Base-by-base conservation (phyloP, 768 basidiomycete genomes). In the Strobilomyces echinocephalus region DNA sequence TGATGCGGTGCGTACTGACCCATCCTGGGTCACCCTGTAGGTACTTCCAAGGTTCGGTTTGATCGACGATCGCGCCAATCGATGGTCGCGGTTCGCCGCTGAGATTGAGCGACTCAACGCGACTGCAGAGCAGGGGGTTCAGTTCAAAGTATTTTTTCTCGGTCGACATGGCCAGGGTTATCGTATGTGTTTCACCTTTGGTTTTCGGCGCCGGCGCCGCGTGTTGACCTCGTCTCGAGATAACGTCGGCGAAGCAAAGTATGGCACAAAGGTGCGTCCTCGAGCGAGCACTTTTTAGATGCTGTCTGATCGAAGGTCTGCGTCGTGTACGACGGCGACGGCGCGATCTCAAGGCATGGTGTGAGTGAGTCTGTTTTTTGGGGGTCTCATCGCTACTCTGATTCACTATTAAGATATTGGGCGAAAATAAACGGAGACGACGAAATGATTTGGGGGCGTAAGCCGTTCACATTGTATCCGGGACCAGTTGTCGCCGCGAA, bases 91-190 rank as follows among this genome's bases (percentile, higher is more conserved):
- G n/a, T n/a, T n/a, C n/a, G n/a, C n/a, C n/a, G n/a, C n/a, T n/a
- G n/a, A n/a, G n/a, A 53, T 90, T n/a, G 52, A 65, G 6, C 53
- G 66, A n/a, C 64, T 89, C 52, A 63, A 63, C 4, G 48, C 44
- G 28, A 51, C 49, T 1, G 56, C 63, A 2, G 51, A 46, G 30
- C 48, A 52, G 3, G 58, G 58, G 11, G 50, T 55, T 2, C 50
- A 52, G 15, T 57, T 51, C 70, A 91, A 89, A 60, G 72, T 87
- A 12, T 71, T 90, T 50, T 79, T 85, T 53, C 66, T 89, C 2
- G 79, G 79, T 3, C 73, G 88, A 58, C 88, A 91, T 56, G 88
- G 88, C 1, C 73, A 90, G 67, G 88, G 87, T 9, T 64, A 64
- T 44, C 63, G 63, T 64, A 18, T 49, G 63, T 63, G 10, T 35